These are phyloP conservation scores for Coemansia interrupta DNA, from an alignment of 192 early-diverging fungal species.

Conservation along the genomic window DNA sequence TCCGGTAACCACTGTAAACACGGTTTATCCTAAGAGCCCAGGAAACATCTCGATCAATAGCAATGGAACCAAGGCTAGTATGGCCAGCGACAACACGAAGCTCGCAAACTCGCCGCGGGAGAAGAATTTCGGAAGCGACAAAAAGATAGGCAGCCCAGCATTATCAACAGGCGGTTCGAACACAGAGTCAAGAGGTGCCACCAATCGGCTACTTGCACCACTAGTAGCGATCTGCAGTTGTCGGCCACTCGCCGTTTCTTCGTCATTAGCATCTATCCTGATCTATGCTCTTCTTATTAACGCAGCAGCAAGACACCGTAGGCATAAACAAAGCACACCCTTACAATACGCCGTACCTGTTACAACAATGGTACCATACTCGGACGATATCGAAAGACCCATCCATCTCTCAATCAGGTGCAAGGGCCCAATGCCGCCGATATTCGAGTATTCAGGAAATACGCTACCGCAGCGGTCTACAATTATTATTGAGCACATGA, in stretches of 20 bases:
- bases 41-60: constrained; percentile 6
- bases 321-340: not conserved
- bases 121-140: not conserved
- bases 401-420: constrained; percentile 21
- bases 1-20: not conserved
- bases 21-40: constrained; percentile 1
- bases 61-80: not conserved
- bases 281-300: not conserved
- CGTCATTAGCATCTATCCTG: not conserved
- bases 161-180: no score
- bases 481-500: constrained; percentile 39
- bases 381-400: not conserved
- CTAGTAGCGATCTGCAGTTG: not conserved
- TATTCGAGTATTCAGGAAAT: not conserved
- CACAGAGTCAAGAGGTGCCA: no score
- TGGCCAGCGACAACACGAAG: not conserved
- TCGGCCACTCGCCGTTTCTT: not conserved
- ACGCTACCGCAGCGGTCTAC: constrained; percentile 16
- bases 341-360: not conserved
- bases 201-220: not conserved
- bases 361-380: not conserved
- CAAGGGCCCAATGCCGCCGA: constrained; percentile 11
- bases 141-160: not conserved
- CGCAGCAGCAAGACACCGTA: not conserved
- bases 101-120: not conserved